Percentiles rank a stretch among this genome's conserved stretches.
These are phyloP conservation scores for Fusarium praegraminearum DNA, from an alignment of 2,329 filamentous ascomycete genomes.

Conservation along the genomic window DNA sequence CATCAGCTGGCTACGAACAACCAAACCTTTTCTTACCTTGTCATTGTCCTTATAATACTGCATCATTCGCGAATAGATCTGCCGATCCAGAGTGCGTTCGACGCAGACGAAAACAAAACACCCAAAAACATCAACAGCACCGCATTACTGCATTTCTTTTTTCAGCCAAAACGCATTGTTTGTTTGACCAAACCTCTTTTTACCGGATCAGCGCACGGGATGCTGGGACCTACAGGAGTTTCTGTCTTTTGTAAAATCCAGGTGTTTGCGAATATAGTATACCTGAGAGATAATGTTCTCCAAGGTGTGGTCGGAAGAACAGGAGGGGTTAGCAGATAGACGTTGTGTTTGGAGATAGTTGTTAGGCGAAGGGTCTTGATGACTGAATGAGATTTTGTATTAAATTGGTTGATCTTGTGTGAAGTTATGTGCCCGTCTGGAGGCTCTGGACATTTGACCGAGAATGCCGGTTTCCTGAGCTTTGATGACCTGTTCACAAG, in stretches of 20 bases:
- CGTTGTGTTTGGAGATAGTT: slow-evolving; percentile 38
- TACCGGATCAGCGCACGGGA: slow-evolving; percentile 34
- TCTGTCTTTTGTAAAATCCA: slow-evolving; percentile 34
- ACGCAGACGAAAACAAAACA: slow-evolving; percentile 33
- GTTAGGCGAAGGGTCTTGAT: slow-evolving; percentile 39
- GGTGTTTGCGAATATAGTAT: slow-evolving; percentile 20
- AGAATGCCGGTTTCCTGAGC: background rate
- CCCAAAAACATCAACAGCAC: slow-evolving; percentile 35
- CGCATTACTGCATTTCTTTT: slow-evolving; percentile 15
- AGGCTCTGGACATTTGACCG: background rate
- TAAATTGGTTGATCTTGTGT: slow-evolving; percentile 4
- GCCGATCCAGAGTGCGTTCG: slow-evolving; percentile 19
- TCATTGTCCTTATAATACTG: slow-evolving; percentile 35
- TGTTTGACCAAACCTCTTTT: slow-evolving; percentile 35
- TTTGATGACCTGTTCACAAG: background rate
- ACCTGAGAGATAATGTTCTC: slow-evolving; percentile 39
- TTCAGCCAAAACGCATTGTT: slow-evolving; percentile 24
- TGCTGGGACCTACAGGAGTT: slow-evolving; percentile 41
- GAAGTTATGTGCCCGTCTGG: background rate
- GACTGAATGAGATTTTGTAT: slow-evolving; percentile 48
- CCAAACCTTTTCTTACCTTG: slow-evolving; percentile 32
- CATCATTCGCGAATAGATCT: slow-evolving; percentile 30
- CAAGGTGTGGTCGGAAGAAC: slow-evolving; percentile 33
- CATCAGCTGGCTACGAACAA: slow-evolving; percentile 42
- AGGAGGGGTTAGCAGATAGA: slow-evolving; percentile 37